A percentile compares a stretch with the other conserved stretches of the same genome.
These are phyloP conservation scores for Fennellomyces sp. DNA, from an alignment of 371 early-diverging fungal genomes.

Conservation along the genomic window DNA sequence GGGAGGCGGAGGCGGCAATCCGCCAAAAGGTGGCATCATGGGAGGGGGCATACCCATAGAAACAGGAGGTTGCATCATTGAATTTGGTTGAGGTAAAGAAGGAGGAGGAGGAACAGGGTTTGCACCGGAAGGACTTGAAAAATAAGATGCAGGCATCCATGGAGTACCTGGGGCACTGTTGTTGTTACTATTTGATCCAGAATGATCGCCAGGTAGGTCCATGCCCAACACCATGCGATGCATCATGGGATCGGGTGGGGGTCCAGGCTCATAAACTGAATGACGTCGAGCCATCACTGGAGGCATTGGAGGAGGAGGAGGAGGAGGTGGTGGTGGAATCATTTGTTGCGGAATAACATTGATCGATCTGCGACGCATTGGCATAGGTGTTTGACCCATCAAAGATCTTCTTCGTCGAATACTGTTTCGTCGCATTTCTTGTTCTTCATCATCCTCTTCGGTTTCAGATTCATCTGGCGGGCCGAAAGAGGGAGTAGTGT, in stretches of 20 bases:
- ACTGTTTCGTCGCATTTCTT: conserved; percentile 1
- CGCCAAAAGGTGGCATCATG: not conserved
- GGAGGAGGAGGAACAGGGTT: not conserved
- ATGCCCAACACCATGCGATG: not conserved
- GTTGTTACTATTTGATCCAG: conserved; percentile 1
- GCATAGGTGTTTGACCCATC: not conserved
- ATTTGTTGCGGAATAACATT: not conserved
- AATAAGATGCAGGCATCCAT: conserved; percentile 18
- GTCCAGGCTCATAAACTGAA: conserved; percentile 10
- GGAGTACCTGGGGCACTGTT: conserved; percentile 10
- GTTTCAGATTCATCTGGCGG: no score
- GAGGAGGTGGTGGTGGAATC: not conserved
- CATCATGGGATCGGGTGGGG: not conserved
- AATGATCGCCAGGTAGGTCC: conserved; percentile 1
- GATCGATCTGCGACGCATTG: conserved; percentile 6
- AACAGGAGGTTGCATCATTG: not conserved
- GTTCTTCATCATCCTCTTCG: conserved; percentile 1
- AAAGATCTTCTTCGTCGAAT: not conserved
- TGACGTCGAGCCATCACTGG: conserved; percentile 9
- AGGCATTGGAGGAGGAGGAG: conserved; percentile 1
- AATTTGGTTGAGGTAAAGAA: not conserved
- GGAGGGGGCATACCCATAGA: conserved; percentile 1
- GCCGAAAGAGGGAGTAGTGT: no score
- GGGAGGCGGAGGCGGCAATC: not conserved
- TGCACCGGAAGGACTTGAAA: conserved; percentile 8